These are phyloP conservation scores for Ceratocystis ficicola DNA, from an alignment of 2,329 filamentous ascomycete genomes.

Conservation along the genomic window DNA sequence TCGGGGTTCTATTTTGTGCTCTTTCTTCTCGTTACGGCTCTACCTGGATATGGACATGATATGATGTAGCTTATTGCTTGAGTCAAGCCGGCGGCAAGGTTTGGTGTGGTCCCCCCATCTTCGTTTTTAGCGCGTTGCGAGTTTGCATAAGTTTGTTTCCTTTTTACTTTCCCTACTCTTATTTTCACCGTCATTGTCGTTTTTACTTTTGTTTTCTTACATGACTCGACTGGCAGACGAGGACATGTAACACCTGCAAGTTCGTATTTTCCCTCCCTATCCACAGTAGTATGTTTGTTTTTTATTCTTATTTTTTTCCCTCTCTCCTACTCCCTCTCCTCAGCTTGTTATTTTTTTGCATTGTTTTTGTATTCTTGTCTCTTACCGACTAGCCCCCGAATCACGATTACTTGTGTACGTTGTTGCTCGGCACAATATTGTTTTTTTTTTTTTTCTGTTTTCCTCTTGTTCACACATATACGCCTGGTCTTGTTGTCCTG, in stretches of 20 bases:
- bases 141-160: constrained; percentile 4
- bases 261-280: background rate
- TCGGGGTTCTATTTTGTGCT: background rate
- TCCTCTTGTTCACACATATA: background rate
- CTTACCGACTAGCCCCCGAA: background rate
- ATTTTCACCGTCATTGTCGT: constrained; percentile 5
- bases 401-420: background rate
- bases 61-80: background rate
- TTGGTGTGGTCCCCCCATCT: background rate
- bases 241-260: background rate
- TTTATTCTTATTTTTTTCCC: background rate
- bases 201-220: background rate
- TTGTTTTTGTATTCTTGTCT: background rate
- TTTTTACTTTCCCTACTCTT: background rate
- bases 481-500: background rate
- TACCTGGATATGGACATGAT: background rate
- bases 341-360: constrained; percentile 11
- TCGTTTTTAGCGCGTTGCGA: background rate
- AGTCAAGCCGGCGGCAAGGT: constrained; percentile 2
- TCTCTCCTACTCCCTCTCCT: background rate
- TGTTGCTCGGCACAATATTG: too few species aligned
- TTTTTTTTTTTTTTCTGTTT: background rate
- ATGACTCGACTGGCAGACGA: background rate
- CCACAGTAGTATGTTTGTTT: constrained; percentile 13
- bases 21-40: background rate